Evolutionary conservation across 1,139 yeast genomes (phyloP).

Genomic region (Debaryomyces nepalensis): DNA sequence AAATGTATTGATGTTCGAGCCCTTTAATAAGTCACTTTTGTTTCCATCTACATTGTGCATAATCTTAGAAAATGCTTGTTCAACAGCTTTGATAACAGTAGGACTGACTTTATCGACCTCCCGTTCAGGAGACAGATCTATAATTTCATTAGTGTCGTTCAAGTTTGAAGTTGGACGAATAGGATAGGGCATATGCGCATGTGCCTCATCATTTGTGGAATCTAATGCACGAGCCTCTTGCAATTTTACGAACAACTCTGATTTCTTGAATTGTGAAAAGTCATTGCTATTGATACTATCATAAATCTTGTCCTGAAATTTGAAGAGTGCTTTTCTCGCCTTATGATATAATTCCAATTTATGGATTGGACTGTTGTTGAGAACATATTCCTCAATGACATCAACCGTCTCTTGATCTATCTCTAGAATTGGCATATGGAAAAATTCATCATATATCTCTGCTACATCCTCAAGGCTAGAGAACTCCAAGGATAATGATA

Average conservation of each 20-base stretch:
- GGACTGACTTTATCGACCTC: slow-evolving; percentile 33
- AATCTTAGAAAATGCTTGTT: slow-evolving; percentile 70
- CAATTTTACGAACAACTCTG: slow-evolving; percentile 38
- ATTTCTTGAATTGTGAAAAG: slow-evolving; percentile 59
- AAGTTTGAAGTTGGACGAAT: neutral
- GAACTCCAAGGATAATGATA: slow-evolving; percentile 41
- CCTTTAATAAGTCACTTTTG: slow-evolving; percentile 11
- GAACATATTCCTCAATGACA: slow-evolving; percentile 34
- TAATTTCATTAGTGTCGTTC: too few relatives aligned
- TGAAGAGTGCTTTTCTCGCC: slow-evolving; percentile 62
- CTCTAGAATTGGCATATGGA: slow-evolving; percentile 32
- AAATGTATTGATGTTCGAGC: slow-evolving; percentile 1
- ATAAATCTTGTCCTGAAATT: slow-evolving; percentile 58
- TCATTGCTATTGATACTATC: slow-evolving; percentile 53
- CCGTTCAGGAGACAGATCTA: neutral
- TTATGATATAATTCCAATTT: slow-evolving; percentile 33
- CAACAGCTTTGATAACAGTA: slow-evolving; percentile 65
- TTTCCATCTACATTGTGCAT: slow-evolving; percentile 36
- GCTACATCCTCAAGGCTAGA: slow-evolving; percentile 52
- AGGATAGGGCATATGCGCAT: slow-evolving; percentile 14
- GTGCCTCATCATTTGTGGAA: neutral
- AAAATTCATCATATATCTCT: slow-evolving; percentile 50
- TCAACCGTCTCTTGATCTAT: slow-evolving; percentile 29
- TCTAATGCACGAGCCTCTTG: slow-evolving; percentile 44
- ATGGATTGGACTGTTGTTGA: slow-evolving; percentile 19